Evolutionary conservation across 305 asterid genomes (phyloP).

Genomic region (Salvia sclarea): DNA sequence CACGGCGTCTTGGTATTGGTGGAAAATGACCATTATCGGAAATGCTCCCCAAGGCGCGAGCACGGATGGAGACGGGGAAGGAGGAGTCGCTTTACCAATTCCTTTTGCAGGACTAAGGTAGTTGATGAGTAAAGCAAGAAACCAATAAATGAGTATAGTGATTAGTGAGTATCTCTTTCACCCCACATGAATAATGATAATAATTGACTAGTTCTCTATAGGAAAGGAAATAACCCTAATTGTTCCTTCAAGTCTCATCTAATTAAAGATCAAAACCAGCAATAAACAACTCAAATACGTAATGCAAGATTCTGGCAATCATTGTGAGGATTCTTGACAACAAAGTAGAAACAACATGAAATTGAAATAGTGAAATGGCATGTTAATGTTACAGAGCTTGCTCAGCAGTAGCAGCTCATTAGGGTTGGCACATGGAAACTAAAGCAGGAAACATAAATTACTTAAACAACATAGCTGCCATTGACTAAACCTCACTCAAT

Average conservation of each 20-base stretch:
- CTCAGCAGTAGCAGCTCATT: conserved; percentile 38
- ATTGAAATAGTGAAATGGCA: conserved; percentile 30
- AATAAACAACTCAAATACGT: conserved; percentile 31
- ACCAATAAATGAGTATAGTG: conserved; percentile 16
- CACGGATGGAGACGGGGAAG: conserved; percentile 47
- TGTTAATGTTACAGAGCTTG: conserved; percentile 35
- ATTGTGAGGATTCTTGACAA: background rate
- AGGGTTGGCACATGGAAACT: conserved; percentile 26
- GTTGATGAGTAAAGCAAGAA: conserved; percentile 26
- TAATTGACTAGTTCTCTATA: conserved; percentile 35
- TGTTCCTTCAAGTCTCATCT: conserved; percentile 26
- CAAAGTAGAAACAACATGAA: background rate
- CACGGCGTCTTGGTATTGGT: conserved; percentile 3
- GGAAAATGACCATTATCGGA: conserved; percentile 44
- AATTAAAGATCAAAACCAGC: conserved; percentile 3
- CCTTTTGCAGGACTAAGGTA: conserved; percentile 39
- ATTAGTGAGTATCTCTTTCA: conserved; percentile 20
- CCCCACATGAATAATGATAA: conserved; percentile 40
- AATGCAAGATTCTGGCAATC: background rate
- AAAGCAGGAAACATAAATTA: conserved; percentile 27
- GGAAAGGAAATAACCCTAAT: conserved; percentile 31
- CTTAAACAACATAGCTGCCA: conserved; percentile 38
- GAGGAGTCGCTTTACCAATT: conserved; percentile 42
- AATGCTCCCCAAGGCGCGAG: conserved; percentile 40
- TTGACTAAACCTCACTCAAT: conserved; percentile 40